A percentile compares a stretch with the other conserved stretches of the same genome.
These are phyloP conservation scores for Puccinia horiana DNA, from an alignment of 1,284 basidiomycete species.

Conservation along the genomic window DNA sequence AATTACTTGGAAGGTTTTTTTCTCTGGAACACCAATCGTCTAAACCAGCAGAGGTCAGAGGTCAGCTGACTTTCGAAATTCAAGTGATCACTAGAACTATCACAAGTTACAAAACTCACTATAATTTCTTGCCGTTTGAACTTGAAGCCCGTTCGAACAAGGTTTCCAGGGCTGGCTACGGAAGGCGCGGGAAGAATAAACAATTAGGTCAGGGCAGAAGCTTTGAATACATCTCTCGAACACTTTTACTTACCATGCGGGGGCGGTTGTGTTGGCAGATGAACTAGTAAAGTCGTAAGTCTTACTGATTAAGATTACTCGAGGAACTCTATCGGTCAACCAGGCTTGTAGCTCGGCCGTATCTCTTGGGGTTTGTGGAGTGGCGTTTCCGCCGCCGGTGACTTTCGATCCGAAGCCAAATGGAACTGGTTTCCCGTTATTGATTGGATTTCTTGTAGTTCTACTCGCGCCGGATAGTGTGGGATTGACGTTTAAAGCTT, in stretches of 20 bases:
- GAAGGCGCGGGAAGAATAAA: background rate
- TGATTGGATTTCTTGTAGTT: background rate
- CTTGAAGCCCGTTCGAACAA: constrained; percentile 20
- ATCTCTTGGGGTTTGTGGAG: constrained; percentile 19
- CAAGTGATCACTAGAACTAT: background rate
- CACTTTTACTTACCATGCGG: background rate
- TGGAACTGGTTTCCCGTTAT: background rate
- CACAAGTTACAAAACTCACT: background rate
- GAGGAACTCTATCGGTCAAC: constrained; percentile 29
- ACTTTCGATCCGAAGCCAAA: constrained; percentile 10
- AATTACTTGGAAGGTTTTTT: background rate
- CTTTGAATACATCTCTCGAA: background rate
- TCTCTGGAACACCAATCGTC: background rate
- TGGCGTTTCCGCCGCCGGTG: constrained; percentile 35
- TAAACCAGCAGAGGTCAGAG: background rate
- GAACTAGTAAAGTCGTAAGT: background rate
- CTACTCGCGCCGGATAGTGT: background rate
- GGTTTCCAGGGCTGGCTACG: background rate
- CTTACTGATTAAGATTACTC: constrained; percentile 41
- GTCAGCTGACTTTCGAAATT: background rate
- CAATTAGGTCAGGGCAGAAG: background rate
- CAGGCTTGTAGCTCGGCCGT: constrained; percentile 10
- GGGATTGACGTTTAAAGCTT: background rate
- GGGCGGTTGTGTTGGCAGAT: background rate
- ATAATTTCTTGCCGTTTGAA: background rate